Evolutionary conservation across 2,329 filamentous ascomycete species (phyloP), one percentile per base, ranked within the genome.

Genomic region (Fusarium albosuccineum): DNA sequence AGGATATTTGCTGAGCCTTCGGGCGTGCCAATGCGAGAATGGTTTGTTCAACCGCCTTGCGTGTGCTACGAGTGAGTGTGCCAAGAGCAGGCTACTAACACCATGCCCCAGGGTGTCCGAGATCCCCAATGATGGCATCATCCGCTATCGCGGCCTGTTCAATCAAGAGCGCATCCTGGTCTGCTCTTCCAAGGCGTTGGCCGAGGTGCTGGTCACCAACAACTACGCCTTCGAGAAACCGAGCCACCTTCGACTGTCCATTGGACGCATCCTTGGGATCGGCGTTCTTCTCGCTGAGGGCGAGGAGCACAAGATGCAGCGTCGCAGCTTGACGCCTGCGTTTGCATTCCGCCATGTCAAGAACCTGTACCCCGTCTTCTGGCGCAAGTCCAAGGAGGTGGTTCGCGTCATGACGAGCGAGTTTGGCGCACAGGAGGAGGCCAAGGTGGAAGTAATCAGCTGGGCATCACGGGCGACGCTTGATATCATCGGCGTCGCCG

Each of bases 331-430:
- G 16, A 88, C 91, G 80, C 93, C 93, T 0, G 92, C 93, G 2
- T 97, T 97, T 77, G 85, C 89, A n/a, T 97, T 93, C 74, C 87
- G 93, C 22, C 92, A 97, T 72, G 83, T 97, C 76, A 97, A 96
- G 75, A 87, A 95, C 61, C 81, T 97, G 13, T 96, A 97, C 71
- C 91, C 93, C 0, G 81, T 91, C 6, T 97, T 97, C 78, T 97
- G 93, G 93, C 73, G 80, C 17, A 97, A 97, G 79, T 86, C 90
- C 1, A 78, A 85, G 8, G 90, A 95, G 75, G 86, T 90, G 70
- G 88, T 89, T 6, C 78, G 86, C 17, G 85, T 85, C 50, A 89
- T 97, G 76, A 85, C 82, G 1, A 73, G 60, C 5, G 62, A 76
- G 13, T 70, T 79, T 9, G 73, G 76, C 22, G 62, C 61, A 16